Evolutionary conservation across 139 green algal genomes (phyloP), one percentile per base, ranked within the genome.

Genomic region (Coccomyxa sp.): DNA sequence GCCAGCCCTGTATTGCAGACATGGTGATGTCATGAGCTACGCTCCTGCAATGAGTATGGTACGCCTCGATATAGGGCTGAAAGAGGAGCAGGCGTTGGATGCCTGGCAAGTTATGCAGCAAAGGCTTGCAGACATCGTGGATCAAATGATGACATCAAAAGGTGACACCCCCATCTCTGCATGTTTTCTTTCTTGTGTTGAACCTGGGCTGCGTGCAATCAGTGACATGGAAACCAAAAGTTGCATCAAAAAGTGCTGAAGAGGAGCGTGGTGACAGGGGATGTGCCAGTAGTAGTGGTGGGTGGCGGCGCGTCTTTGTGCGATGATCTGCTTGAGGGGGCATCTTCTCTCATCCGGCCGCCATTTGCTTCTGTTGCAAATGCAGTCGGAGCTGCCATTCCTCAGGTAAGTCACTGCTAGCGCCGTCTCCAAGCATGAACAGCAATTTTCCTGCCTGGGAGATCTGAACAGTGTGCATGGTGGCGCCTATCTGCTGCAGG

Each of bases 351-450:
- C 15, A 76, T 88, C 13, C 67, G 58, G 31, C 88, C 84, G 17
- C 30, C 58, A 30, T 82, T 89, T 82, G 88, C 85, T 15, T 77
- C 83, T 10, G 84, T 91, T 16, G 88, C 88, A 7, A 90, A 91
- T 74, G 88, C 88, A n/a, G 84, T 91, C 18, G 88, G 88, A 0
- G 88, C 88, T 28, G 88, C 88, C 38, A 86, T 87, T 13, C 82
- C 86, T 17, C 86, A 88, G 79, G 87, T 82, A 68, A 78, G 79
- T 30, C 59, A 58, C 27, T 77, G 68, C 13, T 71, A 71, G 16
- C 71, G 9, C 75, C 25, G 4, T 76, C 1, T 27, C 67, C 25
- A n/a, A 31, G 67, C 67, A 76, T 31, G 67, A 76, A n/a, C 27
- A 76, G 27, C 67, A 51, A 51, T 51, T 51, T 3, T 51, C 38